A percentile compares a stretch with the other conserved stretches of the same genome.
Conservation (phyloP, 805 yeast genomes). For the Monosporozyma yasuniensis region DNA sequence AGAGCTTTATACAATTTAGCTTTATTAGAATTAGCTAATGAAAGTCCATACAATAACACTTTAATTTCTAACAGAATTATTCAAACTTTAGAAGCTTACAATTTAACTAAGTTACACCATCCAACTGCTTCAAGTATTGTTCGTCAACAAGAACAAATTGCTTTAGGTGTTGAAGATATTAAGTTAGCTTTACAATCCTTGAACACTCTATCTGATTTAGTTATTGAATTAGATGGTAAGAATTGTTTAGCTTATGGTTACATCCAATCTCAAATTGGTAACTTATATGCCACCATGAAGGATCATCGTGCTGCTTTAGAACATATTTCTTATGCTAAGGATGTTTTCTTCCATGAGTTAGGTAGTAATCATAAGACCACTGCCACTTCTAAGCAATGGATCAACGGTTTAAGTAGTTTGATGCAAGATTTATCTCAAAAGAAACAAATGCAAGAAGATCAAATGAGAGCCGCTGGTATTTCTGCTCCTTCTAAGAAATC, state of each 20-base stretch:
- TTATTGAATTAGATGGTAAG: constrained; percentile 45
- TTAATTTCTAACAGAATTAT: constrained; percentile 53
- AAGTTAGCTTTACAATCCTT: constrained; percentile 49
- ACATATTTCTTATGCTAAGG: constrained; percentile 47
- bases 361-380: constrained; percentile 66
- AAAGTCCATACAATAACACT: constrained; percentile 52
- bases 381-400: constrained; percentile 59
- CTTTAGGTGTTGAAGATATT: constrained; percentile 44
- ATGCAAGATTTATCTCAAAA: constrained; percentile 22
- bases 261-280: constrained; percentile 60
- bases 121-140: constrained; percentile 61
- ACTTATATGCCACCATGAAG: constrained; percentile 43
- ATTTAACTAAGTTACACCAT: constrained; percentile 56
- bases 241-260: constrained; percentile 54
- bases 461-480: constrained; percentile 20
- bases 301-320: constrained; percentile 50
- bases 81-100: constrained; percentile 27
- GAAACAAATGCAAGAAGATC: constrained; percentile 23
- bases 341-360: constrained; percentile 44
- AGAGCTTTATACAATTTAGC: constrained; percentile 70
- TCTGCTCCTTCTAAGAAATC: constrained; percentile 3
- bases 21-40: constrained; percentile 53
- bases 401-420: constrained; percentile 42
- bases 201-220: constrained; percentile 43
- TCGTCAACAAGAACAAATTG: constrained; percentile 43